Evolutionary conservation across 2,329 filamentous ascomycete species (phyloP).

Genomic region (Aspergillus aculeatus): DNA sequence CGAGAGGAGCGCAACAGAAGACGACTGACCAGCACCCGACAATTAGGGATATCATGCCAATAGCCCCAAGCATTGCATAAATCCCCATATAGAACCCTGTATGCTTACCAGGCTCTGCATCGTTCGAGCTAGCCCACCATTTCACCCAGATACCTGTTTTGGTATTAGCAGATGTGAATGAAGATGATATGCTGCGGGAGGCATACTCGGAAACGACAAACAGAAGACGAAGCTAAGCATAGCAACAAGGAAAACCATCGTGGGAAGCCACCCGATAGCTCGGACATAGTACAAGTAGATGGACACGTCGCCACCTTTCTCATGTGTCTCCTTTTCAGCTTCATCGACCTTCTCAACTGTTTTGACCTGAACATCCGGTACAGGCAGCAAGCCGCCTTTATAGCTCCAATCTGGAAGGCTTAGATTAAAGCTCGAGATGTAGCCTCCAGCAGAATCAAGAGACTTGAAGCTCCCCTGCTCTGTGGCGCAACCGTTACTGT

Average conservation of each 20-base stretch:
- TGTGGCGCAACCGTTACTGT: constrained; percentile 37
- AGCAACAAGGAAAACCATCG: constrained; percentile 37
- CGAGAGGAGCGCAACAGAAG: not conserved
- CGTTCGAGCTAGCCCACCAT: constrained; percentile 43
- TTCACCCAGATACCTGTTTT: constrained; percentile 41
- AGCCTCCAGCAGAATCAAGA: constrained; percentile 39
- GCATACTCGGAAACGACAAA: constrained; percentile 42
- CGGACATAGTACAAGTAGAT: constrained; percentile 45
- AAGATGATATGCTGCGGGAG: not conserved
- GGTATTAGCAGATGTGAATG: constrained; percentile 3
- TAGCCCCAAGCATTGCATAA: constrained; percentile 40
- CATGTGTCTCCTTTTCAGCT: constrained; percentile 28
- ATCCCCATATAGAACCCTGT: constrained; percentile 41
- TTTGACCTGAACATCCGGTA: constrained; percentile 4
- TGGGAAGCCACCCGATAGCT: constrained; percentile 38
- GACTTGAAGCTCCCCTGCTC: constrained; percentile 44
- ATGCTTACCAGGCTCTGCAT: constrained; percentile 32
- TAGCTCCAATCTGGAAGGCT: constrained; percentile 33
- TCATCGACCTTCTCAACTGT: constrained; percentile 16
- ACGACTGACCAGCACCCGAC: constrained; percentile 35
- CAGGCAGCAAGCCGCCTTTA: constrained; percentile 15
- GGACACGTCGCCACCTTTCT: constrained; percentile 41
- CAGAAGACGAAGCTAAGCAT: constrained; percentile 41
- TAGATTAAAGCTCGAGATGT: constrained; percentile 42
- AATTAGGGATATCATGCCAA: constrained; percentile 38